Conservation (phyloP, 2,329 filamentous ascomycete genomes). For the Anisogramma anomala region DNA sequence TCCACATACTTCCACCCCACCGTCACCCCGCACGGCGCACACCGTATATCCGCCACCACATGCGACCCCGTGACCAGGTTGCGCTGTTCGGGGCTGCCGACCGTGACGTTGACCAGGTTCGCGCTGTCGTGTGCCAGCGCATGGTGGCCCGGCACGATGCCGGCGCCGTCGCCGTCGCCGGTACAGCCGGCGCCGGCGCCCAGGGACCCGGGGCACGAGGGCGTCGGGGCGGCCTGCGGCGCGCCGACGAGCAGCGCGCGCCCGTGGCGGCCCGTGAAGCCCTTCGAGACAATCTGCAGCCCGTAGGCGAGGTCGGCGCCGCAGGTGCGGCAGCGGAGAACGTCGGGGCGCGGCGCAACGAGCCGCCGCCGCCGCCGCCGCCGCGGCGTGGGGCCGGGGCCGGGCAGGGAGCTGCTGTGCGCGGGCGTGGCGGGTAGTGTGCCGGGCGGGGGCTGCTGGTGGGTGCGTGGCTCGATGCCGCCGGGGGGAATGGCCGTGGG, state of each 20-base stretch:
- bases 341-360: slow-evolving; percentile 38
- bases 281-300: slow-evolving; percentile 52
- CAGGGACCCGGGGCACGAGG: slow-evolving; percentile 7
- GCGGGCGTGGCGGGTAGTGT: slow-evolving; percentile 19
- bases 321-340: slow-evolving; percentile 47
- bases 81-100: slow-evolving; percentile 43
- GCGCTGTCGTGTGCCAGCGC: slow-evolving; percentile 12
- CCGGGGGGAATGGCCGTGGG: slow-evolving; percentile 19
- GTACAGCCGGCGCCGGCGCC: slow-evolving; percentile 22
- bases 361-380: too few species aligned
- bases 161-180: slow-evolving; percentile 8
- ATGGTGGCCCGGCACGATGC: slow-evolving; percentile 12
- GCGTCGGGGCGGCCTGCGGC: slow-evolving; percentile 9
- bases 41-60: slow-evolving; percentile 52
- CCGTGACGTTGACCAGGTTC: slow-evolving; percentile 41
- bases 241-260: slow-evolving; percentile 48
- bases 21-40: slow-evolving; percentile 41
- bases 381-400: not conserved
- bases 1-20: slow-evolving; percentile 60
- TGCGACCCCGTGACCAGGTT: slow-evolving; percentile 52
- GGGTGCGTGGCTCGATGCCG: slow-evolving; percentile 15
- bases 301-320: slow-evolving; percentile 49
- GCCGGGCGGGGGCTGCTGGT: slow-evolving; percentile 14
- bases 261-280: slow-evolving; percentile 55
- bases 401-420: too few species aligned